Evolutionary conservation across 768 basidiomycete species (phyloP).

Genomic region (Suillus discolor): DNA sequence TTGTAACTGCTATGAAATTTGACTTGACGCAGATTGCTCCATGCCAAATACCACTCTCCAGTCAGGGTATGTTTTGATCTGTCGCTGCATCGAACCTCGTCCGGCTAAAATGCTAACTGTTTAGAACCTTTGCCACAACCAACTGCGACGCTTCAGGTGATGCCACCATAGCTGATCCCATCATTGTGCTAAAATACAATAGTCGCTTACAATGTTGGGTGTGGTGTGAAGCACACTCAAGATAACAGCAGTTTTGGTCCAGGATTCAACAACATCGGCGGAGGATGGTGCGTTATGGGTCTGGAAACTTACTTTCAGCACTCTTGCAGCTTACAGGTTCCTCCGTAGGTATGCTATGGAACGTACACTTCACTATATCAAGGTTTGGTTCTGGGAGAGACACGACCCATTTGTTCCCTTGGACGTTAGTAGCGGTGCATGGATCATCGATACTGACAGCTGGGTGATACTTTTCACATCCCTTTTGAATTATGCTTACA

Average conservation of each 20-base stretch:
- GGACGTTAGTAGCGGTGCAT: slow-evolving; percentile 24
- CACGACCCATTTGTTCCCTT: slow-evolving; percentile 23
- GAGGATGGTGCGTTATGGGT: slow-evolving; percentile 37
- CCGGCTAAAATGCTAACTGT: not conserved
- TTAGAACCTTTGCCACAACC: not conserved
- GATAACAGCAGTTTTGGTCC: slow-evolving; percentile 22
- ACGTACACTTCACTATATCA: slow-evolving; percentile 35
- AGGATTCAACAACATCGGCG: slow-evolving; percentile 34
- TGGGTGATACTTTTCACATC: slow-evolving; percentile 32
- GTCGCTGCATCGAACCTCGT: not conserved
- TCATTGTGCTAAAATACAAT: not conserved
- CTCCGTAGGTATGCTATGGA: slow-evolving; percentile 43
- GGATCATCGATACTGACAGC: slow-evolving; percentile 23
- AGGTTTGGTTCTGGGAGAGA: slow-evolving; percentile 49
- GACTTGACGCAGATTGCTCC: slow-evolving; percentile 19
- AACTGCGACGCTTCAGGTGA: slow-evolving; percentile 16
- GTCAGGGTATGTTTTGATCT: not conserved
- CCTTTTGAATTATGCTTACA: not conserved
- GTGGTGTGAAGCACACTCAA: slow-evolving; percentile 22
- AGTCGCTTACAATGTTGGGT: slow-evolving; percentile 20
- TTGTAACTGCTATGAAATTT: not conserved
- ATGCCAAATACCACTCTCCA: slow-evolving; percentile 13
- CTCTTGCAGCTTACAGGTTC: slow-evolving; percentile 5
- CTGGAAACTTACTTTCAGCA: not conserved
- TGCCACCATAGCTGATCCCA: not conserved